Evolutionary conservation across 2,329 filamentous ascomycete genomes (phyloP), one percentile per base, ranked within the genome.

Genomic region (Kalmusia sp.): DNA sequence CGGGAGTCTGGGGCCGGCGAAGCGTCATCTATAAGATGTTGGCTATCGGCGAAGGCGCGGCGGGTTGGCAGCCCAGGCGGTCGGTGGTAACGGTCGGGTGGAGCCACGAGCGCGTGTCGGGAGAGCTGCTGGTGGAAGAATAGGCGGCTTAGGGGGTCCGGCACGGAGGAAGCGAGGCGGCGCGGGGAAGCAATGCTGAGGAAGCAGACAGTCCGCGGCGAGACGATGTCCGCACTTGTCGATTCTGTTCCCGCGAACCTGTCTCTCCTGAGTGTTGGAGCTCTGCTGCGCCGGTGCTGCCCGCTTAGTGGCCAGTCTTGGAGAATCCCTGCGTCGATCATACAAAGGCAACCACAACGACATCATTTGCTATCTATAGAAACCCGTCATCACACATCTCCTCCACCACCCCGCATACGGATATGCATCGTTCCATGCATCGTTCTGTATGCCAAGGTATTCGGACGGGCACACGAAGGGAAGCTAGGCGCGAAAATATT

Each of bases 1-100:
- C 55, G 45, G 17, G 35, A 19, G 39, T 28, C 12, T 9, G 21
- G 35, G 25, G 41, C 63, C 53, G 63, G 53, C 58, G 59, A 64
- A 63, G 67, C 71, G 70, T 71, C 71, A 74, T 74, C 65, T 71
- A 72, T 56, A 21, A 50, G 49, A 25, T 44, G 40, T 57, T 49
- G 51, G 50, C 57, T 49, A 55, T 62, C 62, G 59, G 65, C 61
- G 64, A 60, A 53, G 54, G 28, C 39, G 55, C 52, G 47, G 61
- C 52, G 17, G 35, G 34, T n/a, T 49, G 46, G 35, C 59, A 54
- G 65, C 63, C 17, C 40, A n/a, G 39, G 25, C 14, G 24, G 14
- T 30, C 6, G 4, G 24, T 28, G 39, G n/a, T 43, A 24, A 19
- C 37, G 21, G 37, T 34, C 31, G 31, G 31, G 14, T 34, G 37